These are phyloP conservation scores for Sphagnurus paluster DNA, from an alignment of 1,284 basidiomycete species.

Conservation along the genomic window DNA sequence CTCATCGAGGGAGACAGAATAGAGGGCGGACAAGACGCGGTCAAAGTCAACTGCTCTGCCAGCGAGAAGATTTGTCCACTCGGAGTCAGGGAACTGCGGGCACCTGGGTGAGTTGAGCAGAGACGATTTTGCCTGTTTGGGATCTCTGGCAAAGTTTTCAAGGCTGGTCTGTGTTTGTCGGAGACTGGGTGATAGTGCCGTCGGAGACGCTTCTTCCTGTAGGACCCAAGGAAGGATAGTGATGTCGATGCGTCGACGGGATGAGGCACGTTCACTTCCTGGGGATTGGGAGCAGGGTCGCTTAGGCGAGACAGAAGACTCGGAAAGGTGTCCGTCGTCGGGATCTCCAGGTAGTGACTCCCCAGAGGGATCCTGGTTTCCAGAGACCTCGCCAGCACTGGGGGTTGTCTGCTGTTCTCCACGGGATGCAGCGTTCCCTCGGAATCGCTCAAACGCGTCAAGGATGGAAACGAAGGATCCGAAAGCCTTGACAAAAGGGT, in stretches of 20 bases:
- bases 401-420: neutral
- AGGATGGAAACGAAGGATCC: conserved; percentile 1
- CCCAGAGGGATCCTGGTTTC: neutral
- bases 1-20: conserved; percentile 16
- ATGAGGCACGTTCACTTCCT: neutral
- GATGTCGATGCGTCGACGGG: neutral
- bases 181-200: conserved; percentile 10
- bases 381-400: neutral
- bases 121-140: conserved; percentile 16
- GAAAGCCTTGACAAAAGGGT: conserved; percentile 1
- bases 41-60: conserved; percentile 19
- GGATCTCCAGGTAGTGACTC: neutral
- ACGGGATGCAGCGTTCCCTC: neutral
- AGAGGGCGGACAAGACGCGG: conserved; percentile 18
- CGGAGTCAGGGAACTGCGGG: conserved; percentile 21
- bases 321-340: neutral
- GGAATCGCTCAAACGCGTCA: conserved; percentile 2
- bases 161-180: conserved; percentile 15
- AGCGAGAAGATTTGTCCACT: conserved; percentile 22
- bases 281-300: neutral
- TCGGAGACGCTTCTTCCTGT: conserved; percentile 6
- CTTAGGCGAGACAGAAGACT: conserved; percentile 3
- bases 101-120: conserved; percentile 13
- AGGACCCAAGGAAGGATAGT: conserved; percentile 13
- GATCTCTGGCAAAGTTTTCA: conserved; percentile 15